These are phyloP conservation scores for Didymosphaeria variabile DNA, from an alignment of 2,329 filamentous ascomycete species.

Conservation along the genomic window DNA sequence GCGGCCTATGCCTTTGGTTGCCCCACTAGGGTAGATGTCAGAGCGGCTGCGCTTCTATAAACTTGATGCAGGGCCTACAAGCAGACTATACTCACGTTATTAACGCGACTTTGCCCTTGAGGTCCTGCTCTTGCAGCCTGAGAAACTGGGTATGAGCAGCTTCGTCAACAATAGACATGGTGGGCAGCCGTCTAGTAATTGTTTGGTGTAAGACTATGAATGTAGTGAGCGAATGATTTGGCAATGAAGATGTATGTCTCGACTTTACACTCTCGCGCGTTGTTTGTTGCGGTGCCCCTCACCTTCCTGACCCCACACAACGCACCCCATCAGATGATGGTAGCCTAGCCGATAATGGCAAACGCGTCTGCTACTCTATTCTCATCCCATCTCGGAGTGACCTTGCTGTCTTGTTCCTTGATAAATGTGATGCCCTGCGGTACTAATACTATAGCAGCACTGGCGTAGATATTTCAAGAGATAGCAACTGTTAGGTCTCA, in stretches of 20 bases:
- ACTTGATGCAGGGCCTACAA: neutral
- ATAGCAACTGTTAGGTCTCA: no score
- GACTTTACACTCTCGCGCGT: neutral
- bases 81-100: constrained; percentile 29
- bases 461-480: no score
- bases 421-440: no score
- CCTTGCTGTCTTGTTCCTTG: no score
- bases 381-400: no score
- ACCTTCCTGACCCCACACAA: neutral
- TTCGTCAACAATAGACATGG: neutral
- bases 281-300: neutral
- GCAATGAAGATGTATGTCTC: neutral
- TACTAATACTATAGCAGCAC: no score
- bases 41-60: neutral
- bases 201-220: neutral
- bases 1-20: constrained; percentile 38
- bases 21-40: constrained; percentile 25
- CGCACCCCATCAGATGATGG: neutral
- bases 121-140: constrained; percentile 30
- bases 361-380: neutral
- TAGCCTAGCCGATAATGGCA: neutral
- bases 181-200: neutral
- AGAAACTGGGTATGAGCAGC: neutral
- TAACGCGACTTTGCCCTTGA: constrained; percentile 33
- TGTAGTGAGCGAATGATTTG: neutral